Base-by-base conservation (phyloP, 805 yeast species). In the Sungouiozyma intestinalis region DNA sequence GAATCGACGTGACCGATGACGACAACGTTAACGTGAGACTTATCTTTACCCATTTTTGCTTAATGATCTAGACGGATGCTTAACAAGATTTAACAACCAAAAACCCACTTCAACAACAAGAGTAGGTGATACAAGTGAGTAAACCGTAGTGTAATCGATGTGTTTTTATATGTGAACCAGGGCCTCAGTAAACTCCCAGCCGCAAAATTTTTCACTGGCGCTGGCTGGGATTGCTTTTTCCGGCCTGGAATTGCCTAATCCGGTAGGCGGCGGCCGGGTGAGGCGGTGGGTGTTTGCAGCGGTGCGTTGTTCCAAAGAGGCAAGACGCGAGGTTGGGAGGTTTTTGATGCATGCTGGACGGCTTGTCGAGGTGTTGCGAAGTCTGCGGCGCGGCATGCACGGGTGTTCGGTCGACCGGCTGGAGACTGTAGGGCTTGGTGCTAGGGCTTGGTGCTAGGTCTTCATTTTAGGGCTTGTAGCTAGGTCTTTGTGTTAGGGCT, bases 1-100 rank as follows among this genome's bases (percentile, higher is more conserved):
- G 97, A 88, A 77, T 90, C 97, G 97, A 92, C 97, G 95, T 90
- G 97, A 76, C 97, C 98, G 74, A 90, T 90, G 71, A 92, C 97
- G 74, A 92, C 98, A 77, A 90, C 94, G 95, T 90, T 90, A 79
- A 90, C 85, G 85, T 90, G 97, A 74, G 77, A 66, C 83, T 90
- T 88, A 67, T 80, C 95, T 75, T 86, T 86, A 81, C 95, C 95
- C 94, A 60, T 58, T 46, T 64, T 51, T 33, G 41, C 21, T 33
- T 5, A 20, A n/a, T n/a, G n/a, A 24, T 24, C 29, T 24, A 24
- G 29, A 24, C 29, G 29, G 11, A 24, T 24, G 11, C 29, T 24
- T 6, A 24, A 24, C 29, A 7, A 11, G 11, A 11, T 7, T 11
- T 24, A 24, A 11, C 29, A 6, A 11, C 9, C 9, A 24, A 24